Conservation (phyloP, 1,284 basidiomycete genomes). For the Cryptococcus sp. region DNA sequence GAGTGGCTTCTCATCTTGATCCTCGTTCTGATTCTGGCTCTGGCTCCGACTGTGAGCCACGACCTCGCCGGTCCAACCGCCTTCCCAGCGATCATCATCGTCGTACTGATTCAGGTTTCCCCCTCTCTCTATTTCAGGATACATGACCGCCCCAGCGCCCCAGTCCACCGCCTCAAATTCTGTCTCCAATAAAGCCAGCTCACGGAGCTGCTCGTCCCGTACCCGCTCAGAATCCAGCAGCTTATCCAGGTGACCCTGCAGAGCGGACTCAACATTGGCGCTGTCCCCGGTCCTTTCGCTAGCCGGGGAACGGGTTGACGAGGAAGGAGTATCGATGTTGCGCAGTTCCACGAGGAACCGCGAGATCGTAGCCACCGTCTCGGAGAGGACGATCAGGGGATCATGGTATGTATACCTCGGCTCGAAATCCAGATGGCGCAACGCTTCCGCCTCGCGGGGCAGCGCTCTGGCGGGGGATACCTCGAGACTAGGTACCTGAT, state of each 20-base stretch:
- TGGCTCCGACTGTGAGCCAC: background rate
- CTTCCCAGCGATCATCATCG: background rate
- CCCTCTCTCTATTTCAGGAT: background rate
- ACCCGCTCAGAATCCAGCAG: constrained; percentile 13
- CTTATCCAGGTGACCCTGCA: constrained; percentile 12
- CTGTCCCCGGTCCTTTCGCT: background rate
- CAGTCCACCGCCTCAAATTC: constrained; percentile 3
- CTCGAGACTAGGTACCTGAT: no score
- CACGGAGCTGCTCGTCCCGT: constrained; percentile 13
- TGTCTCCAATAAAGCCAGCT: background rate
- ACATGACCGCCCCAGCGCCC: constrained; percentile 1
- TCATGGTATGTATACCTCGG: no score
- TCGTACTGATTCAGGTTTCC: background rate
- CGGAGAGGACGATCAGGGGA: background rate
- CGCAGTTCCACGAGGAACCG: background rate
- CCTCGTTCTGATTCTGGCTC: background rate
- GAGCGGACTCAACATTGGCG: background rate
- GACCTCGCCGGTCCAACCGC: background rate
- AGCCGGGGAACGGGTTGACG: no score
- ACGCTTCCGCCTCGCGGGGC: no score
- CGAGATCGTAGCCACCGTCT: background rate
- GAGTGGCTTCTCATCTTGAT: no score
- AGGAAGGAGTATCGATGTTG: background rate
- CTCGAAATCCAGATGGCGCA: no score
- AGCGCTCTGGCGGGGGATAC: no score